Percentiles rank a stretch among this genome's conserved stretches.
Conservation (phyloP, 1,139 yeast genomes). For the Lodderomyces elongisporus region DNA sequence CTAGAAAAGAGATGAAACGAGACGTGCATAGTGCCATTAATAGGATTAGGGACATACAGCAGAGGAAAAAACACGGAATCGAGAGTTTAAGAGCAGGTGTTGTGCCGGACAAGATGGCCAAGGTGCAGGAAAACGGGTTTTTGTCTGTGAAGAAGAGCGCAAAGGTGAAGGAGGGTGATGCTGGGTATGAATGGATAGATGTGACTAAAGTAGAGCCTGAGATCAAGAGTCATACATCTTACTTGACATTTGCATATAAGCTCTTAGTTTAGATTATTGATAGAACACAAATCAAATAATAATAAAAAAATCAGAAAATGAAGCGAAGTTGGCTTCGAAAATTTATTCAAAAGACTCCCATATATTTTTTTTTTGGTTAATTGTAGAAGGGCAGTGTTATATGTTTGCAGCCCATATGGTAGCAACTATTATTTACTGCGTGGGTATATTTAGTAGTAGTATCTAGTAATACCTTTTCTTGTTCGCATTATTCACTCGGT, state of each 20-base stretch:
- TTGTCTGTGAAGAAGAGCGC: constrained; percentile 90
- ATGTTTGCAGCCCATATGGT: too few relatives aligned
- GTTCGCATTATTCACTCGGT: too few relatives aligned
- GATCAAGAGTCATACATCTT: constrained; percentile 90
- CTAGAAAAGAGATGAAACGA: constrained; percentile 83
- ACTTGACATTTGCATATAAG: constrained; percentile 76
- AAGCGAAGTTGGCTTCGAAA: too few relatives aligned
- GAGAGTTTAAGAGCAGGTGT: constrained; percentile 46
- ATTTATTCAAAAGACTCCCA: too few relatives aligned
- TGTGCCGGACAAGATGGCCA: constrained; percentile 21
- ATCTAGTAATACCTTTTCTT: too few relatives aligned
- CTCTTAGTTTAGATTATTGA: constrained; percentile 4
- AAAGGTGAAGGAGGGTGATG: constrained; percentile 84
- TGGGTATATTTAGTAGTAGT: too few relatives aligned
- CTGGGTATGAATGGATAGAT: constrained; percentile 69
- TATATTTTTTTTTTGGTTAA: too few relatives aligned
- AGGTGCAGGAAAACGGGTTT: constrained; percentile 52
- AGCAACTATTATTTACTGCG: too few relatives aligned
- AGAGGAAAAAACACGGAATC: constrained; percentile 69
- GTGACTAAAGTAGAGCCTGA: constrained; percentile 82
- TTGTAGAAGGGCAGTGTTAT: too few relatives aligned
- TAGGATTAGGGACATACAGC: constrained; percentile 75
- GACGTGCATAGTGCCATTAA: constrained; percentile 75
- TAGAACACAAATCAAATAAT: too few relatives aligned
- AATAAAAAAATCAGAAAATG: too few relatives aligned